These are phyloP conservation scores for Golubevia sp. DNA, from an alignment of 1,284 basidiomycete species.

Conservation along the genomic window DNA sequence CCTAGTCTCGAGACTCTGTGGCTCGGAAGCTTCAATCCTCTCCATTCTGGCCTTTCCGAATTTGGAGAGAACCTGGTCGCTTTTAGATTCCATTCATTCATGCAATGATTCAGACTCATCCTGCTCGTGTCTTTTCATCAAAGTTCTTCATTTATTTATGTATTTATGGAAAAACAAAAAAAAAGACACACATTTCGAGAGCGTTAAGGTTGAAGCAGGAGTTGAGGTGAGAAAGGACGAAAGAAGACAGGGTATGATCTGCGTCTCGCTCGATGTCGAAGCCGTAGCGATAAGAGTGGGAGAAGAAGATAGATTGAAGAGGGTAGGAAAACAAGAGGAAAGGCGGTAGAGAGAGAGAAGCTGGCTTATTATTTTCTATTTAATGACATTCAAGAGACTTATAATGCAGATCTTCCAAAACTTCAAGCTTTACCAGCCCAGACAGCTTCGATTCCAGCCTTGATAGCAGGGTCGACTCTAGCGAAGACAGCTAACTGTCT, in stretches of 20 bases:
- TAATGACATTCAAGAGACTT: background rate
- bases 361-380: background rate
- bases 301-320: background rate
- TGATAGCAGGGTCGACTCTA: slow-evolving; percentile 5
- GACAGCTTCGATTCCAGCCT: background rate
- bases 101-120: too few relatives aligned
- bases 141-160: too few relatives aligned
- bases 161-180: too few relatives aligned
- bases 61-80: slow-evolving; percentile 23
- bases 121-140: too few relatives aligned
- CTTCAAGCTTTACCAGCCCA: background rate
- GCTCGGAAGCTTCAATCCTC: too few relatives aligned
- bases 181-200: too few relatives aligned
- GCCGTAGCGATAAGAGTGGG: background rate
- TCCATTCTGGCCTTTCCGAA: slow-evolving; percentile 19
- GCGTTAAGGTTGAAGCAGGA: too few relatives aligned
- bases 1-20: too few relatives aligned
- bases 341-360: background rate
- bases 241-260: background rate
- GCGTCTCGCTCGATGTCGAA: background rate
- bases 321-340: background rate
- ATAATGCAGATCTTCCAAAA: background rate
- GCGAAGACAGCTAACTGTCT: slow-evolving; percentile 10
- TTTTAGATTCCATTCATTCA: too few relatives aligned
- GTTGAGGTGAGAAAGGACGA: background rate